These are phyloP conservation scores for Rhodamnia argentea DNA, from an alignment of 345 rosid species.

Conservation along the genomic window DNA sequence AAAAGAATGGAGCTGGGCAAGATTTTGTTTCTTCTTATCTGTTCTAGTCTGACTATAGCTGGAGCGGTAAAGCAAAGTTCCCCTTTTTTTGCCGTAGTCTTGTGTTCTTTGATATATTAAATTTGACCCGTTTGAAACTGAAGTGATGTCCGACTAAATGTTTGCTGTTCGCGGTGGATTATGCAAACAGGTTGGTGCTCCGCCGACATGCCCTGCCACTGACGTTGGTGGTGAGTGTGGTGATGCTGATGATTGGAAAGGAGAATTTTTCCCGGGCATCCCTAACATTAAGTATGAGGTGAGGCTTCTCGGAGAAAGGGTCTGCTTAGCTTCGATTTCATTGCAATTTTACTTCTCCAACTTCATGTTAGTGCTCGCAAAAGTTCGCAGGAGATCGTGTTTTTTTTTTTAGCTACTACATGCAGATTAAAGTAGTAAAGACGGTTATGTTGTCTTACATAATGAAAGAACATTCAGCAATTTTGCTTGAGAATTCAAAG, in stretches of 20 bases:
- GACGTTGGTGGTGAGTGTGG: slow-evolving; percentile 41
- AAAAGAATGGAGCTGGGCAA: neutral
- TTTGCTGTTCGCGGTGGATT: neutral
- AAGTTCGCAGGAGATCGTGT: neutral
- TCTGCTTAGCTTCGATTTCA: neutral
- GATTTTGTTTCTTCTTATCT: neutral
- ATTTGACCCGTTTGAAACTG: neutral
- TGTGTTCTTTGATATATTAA: neutral
- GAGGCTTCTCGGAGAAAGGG: neutral
- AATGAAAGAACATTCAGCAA: neutral
- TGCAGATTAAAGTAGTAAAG: neutral
- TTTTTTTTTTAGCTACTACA: neutral
- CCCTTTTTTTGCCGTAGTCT: neutral
- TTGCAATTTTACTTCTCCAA: neutral
- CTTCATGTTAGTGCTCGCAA: neutral
- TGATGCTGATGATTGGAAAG: slow-evolving; percentile 72
- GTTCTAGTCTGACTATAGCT: neutral
- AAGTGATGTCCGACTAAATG: neutral
- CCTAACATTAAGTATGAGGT: slow-evolving; percentile 84
- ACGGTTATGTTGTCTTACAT: neutral
- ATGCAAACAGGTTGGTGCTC: slow-evolving; percentile 39
- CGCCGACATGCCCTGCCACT: slow-evolving; percentile 65
- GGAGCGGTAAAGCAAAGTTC: neutral
- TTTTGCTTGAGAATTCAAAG: neutral
- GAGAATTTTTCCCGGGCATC: slow-evolving; percentile 83